Conservation (phyloP, 192 early-diverging fungal species). For the Piromyces sp. region DNA sequence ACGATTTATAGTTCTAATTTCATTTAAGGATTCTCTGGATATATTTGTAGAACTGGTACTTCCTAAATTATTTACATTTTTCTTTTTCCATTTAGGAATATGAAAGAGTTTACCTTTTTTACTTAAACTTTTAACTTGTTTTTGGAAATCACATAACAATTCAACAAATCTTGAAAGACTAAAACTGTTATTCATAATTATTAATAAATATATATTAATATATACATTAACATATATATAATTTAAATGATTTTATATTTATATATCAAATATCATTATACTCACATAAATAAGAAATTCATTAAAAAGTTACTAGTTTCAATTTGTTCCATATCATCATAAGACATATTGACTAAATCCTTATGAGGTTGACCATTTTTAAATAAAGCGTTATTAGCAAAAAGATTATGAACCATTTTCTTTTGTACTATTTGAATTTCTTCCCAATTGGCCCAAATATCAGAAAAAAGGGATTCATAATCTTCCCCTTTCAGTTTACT, state of each 20-base stretch:
- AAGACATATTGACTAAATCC: not conserved
- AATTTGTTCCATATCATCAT: not conserved
- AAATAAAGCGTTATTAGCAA: not conserved
- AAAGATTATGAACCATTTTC: not conserved
- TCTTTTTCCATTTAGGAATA: not conserved
- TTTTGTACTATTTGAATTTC: not conserved
- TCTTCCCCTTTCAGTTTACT: not conserved
- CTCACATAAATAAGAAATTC: not conserved
- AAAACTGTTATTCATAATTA: not conserved
- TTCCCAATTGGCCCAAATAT: not conserved
- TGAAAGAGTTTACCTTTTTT: not conserved
- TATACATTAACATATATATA: too few relatives aligned
- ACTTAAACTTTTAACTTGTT: not conserved
- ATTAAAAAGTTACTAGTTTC: not conserved
- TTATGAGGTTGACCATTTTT: not conserved
- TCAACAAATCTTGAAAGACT: not conserved
- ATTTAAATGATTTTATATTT: too few relatives aligned
- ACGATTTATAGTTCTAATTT: not conserved
- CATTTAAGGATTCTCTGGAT: not conserved
- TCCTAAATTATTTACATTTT: not conserved
- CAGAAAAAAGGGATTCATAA: not conserved
- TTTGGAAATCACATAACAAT: not conserved
- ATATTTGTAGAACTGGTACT: not conserved
- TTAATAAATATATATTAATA: too few relatives aligned
- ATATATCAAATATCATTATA: too few relatives aligned